phyloP scores from a whole-genome alignment of 1,284 basidiomycete species.

The Trametes versicolor region DNA sequence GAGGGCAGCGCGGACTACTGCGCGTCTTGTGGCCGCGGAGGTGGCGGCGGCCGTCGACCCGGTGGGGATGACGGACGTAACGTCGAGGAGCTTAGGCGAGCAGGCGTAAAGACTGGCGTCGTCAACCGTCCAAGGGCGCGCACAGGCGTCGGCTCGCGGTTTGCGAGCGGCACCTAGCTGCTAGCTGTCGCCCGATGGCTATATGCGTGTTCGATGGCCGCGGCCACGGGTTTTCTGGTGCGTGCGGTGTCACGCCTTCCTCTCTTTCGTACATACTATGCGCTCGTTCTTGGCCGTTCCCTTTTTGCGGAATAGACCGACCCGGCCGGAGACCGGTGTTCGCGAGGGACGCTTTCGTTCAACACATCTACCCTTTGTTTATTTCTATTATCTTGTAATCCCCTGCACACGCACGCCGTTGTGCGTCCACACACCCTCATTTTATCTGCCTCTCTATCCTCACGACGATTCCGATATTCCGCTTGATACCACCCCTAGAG shows the following conservation, averaged over 20 bases:
- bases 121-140: conserved; percentile 75
- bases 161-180: conserved; percentile 59
- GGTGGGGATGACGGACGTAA: conserved; percentile 17
- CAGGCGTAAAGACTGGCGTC: conserved; percentile 48
- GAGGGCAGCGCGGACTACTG: conserved; percentile 58
- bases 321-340: conserved; percentile 27
- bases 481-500: conserved; percentile 13
- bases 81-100: conserved; percentile 39
- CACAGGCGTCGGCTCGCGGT: conserved; percentile 69
- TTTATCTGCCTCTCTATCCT: conserved; percentile 2
- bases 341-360: conserved; percentile 25
- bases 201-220: too few species aligned
- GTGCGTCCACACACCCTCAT: conserved; percentile 3
- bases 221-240: conserved; percentile 9
- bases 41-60: conserved; percentile 23
- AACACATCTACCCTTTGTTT: conserved; percentile 14
- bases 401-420: background rate
- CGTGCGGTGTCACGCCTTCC: conserved; percentile 9
- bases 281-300: conserved; percentile 9
- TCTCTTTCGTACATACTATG: conserved; percentile 22
- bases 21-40: conserved; percentile 66
- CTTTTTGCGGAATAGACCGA: conserved; percentile 30
- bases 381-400: conserved; percentile 28
- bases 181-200: background rate
- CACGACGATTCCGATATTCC: background rate